A percentile compares a stretch with the other conserved stretches of the same genome.
These are phyloP conservation scores for baker's yeast (Saccharomyces cerevisiae) DNA, from an alignment of 805 yeast genomes.

Conservation along the genomic window DNA sequence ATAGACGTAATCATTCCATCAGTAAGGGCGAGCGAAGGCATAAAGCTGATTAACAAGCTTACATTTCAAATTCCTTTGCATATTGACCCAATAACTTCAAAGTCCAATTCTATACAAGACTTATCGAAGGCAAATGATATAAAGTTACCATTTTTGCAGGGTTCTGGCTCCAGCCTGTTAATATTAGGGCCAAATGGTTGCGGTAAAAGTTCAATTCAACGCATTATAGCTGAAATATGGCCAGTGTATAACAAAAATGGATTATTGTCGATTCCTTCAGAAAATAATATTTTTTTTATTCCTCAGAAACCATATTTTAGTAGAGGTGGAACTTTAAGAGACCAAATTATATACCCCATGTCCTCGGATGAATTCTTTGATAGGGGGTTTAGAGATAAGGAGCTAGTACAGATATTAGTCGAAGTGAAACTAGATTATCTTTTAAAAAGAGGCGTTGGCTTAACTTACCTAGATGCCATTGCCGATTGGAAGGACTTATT, in stretches of 20 bases:
- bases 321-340: slow-evolving; percentile 70
- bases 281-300: slow-evolving; percentile 61
- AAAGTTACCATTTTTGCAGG: slow-evolving; percentile 22
- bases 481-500: slow-evolving; percentile 85
- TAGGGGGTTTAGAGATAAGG: slow-evolving; percentile 61
- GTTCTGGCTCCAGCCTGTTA: slow-evolving; percentile 55
- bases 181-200: slow-evolving; percentile 83
- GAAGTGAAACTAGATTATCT: slow-evolving; percentile 79
- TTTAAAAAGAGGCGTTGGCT: slow-evolving; percentile 52
- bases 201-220: slow-evolving; percentile 81
- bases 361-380: slow-evolving; percentile 70
- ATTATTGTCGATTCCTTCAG: slow-evolving; percentile 67
- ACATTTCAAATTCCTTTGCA: slow-evolving; percentile 43
- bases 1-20: slow-evolving; percentile 78
- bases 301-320: slow-evolving; percentile 85
- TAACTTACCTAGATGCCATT: slow-evolving; percentile 36
- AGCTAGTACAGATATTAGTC: slow-evolving; percentile 54
- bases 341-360: slow-evolving; percentile 83
- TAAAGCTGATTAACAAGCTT: slow-evolving; percentile 52
- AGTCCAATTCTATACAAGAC: slow-evolving; percentile 34
- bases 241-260: slow-evolving; percentile 70
- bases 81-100: slow-evolving; percentile 20
- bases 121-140: slow-evolving; percentile 12
- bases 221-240: slow-evolving; percentile 85
- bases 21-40: slow-evolving; percentile 48